Evolutionary conservation across 2,329 filamentous ascomycete species (phyloP).

Genomic region (Sordariomycetes sp.): DNA sequence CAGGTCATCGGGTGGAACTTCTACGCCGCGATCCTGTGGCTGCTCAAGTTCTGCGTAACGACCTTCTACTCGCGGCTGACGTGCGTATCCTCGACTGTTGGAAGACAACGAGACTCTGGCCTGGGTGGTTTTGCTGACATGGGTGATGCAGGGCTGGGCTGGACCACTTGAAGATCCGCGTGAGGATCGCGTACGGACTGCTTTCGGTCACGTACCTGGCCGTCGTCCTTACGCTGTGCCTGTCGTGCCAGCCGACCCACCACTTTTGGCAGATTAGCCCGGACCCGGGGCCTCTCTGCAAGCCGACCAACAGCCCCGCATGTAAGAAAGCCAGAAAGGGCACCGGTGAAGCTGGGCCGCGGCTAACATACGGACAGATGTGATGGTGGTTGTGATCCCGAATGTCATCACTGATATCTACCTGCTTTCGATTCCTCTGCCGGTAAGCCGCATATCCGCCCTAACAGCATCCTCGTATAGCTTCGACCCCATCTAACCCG

Average conservation of each 20-base stretch:
- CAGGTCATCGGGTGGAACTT: conserved; percentile 19
- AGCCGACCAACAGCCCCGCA: conserved; percentile 3
- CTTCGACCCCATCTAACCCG: background rate
- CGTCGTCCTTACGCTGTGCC: background rate
- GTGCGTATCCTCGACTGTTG: conserved; percentile 18
- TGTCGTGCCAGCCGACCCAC: background rate
- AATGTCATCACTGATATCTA: background rate
- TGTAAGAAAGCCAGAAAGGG: conserved; percentile 31
- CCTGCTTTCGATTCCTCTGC: background rate
- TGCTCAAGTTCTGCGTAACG: conserved; percentile 17
- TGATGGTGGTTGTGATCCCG: background rate
- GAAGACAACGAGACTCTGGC: conserved; percentile 30
- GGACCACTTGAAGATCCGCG: background rate
- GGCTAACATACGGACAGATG: background rate
- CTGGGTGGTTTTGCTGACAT: conserved; percentile 9
- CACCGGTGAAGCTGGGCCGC: background rate
- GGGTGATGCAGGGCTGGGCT: conserved; percentile 26
- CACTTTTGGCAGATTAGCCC: background rate
- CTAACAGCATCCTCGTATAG: background rate
- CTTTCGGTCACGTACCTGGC: background rate
- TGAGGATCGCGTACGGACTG: background rate
- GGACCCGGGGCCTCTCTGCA: background rate
- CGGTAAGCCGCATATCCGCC: background rate
- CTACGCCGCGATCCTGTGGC: conserved; percentile 19
- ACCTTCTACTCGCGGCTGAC: conserved; percentile 17